These are phyloP conservation scores for Aspergillus intermedius DNA, from an alignment of 2,329 filamentous ascomycete species.

Conservation along the genomic window DNA sequence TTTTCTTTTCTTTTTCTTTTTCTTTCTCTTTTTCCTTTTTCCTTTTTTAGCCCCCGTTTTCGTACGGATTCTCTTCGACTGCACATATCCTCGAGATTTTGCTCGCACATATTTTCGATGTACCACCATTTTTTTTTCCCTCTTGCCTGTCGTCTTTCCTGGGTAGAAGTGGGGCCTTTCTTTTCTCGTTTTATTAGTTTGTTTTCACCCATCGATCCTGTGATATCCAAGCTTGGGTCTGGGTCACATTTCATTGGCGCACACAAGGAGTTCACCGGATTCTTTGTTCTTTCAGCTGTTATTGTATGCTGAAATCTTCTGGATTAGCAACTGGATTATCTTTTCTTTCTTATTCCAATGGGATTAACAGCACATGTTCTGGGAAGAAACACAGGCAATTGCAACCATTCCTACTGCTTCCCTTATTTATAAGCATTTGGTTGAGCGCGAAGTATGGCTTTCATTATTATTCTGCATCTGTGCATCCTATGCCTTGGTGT, in stretches of 20 bases:
- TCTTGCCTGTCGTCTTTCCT: constrained; percentile 6
- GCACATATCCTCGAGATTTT: constrained; percentile 21
- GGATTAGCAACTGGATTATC: neutral
- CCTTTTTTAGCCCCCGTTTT: neutral
- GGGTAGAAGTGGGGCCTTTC: constrained; percentile 8
- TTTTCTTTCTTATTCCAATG: neutral
- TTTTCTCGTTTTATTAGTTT: constrained; percentile 8
- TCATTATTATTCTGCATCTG: neutral
- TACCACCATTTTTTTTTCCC: constrained; percentile 20
- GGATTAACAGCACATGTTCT: neutral
- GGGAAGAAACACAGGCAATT: neutral
- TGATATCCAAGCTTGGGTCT: constrained; percentile 20
- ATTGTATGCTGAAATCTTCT: neutral
- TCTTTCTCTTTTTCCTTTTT: too few relatives aligned
- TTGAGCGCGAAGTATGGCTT: neutral
- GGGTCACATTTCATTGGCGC: constrained; percentile 18
- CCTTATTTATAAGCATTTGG: too few relatives aligned
- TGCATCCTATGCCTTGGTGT: neutral
- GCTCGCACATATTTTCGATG: constrained; percentile 22
- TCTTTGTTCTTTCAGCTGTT: constrained; percentile 3
- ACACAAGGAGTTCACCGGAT: constrained; percentile 14
- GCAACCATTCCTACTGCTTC: neutral
- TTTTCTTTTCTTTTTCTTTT: neutral
- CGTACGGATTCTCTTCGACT: constrained; percentile 1
- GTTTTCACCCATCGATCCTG: constrained; percentile 11